Evolutionary conservation across 1,139 yeast species (phyloP), one percentile per base, ranked within the genome.

Genomic region (Meyerozyma smithsonii): DNA sequence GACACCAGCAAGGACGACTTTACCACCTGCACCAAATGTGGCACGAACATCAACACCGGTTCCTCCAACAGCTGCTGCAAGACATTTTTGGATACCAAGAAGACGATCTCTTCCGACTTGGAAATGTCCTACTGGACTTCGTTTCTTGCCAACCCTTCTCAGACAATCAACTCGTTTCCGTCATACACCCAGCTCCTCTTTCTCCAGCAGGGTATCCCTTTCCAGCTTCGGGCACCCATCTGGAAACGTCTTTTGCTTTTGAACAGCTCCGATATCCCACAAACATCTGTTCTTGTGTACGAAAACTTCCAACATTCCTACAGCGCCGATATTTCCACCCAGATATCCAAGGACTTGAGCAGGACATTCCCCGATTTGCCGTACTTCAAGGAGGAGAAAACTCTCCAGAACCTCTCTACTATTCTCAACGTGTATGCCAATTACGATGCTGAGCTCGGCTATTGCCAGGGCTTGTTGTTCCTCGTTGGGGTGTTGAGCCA

Each of bases 391-490:
- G 61, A 68, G 24, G 62, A 59, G 18, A 62, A 65, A 12, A 78
- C 79, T n/a, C 53, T 64, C 35, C 45, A 55, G 16, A 67, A 68
- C 50, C 70, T 81, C 39, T 81, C 81, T 32, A 72, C 75, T 24
- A 76, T 81, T 20, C 65, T 81, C 47, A 77, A 82, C 43, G 87
- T 84, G 0, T 81, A 77, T 51, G 79, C 84, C 38, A 77, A 81
- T 48, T 81, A 79, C 52, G 87, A 81, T 55, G 73, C 74, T 39
- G 84, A 81, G 49, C 76, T 81, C 46, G 88, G 88, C 7, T 81
- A 81, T 55, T 81, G 88, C 54, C 88, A 81, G 55, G 88, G 88
- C 5, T 61, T 82, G 23, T 72, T 83, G 21, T 82, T 82, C 52
- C 61, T 82, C 33, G 85, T 80, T 10, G 86, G 85, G 4, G 81